Evolutionary conservation across 768 basidiomycete genomes (phyloP), one percentile per base, ranked within the genome.

Genomic region (Lepiota venenata): DNA sequence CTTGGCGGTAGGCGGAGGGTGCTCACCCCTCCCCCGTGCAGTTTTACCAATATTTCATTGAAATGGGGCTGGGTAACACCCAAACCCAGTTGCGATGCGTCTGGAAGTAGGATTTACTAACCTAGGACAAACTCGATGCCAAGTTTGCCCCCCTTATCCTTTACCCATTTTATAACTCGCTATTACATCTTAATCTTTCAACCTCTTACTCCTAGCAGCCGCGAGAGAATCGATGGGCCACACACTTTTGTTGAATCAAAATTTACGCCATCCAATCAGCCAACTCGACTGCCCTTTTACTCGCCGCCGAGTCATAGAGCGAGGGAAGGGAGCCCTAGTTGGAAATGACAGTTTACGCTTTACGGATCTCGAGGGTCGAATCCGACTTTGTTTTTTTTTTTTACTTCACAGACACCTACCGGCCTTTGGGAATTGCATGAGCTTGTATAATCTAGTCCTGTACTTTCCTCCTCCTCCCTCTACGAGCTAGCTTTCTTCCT

Each of bases 111-210:
- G 5, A 46, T 25, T 46, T 46, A 16, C 46, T 40, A 54, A 54
- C 45, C 29, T 36, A n/a, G 36, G 3, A 40, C 45, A 39, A 46
- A 27, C 44, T 54, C 45, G 16, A 41, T 47, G 39, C 29, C 35
- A 39, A 45, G 40, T n/a, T 22, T 14, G 44, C 44, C 10, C 39
- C 15, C 27, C 16, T 18, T n/a, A n/a, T 25, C 25, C 45, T 22
- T 18, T 54, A 41, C 29, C 36, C 32, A 42, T 42, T 36, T 47
- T 42, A 29, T 25, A 25, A 25, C 40, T 36, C 39, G 12, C n/a
- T 16, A 47, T 54, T 54, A 54, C 43, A 46, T 27, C 38, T 50
- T 40, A 25, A 50, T 50, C 3, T 25, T 15, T 27, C 48, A 50
- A 38, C 32, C 46, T 47, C 44, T 54, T 47, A 32, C 52, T 47